Evolutionary conservation across 192 early-diverging fungal species (phyloP).

Genomic region (Rhizoclosmatium sp.): DNA sequence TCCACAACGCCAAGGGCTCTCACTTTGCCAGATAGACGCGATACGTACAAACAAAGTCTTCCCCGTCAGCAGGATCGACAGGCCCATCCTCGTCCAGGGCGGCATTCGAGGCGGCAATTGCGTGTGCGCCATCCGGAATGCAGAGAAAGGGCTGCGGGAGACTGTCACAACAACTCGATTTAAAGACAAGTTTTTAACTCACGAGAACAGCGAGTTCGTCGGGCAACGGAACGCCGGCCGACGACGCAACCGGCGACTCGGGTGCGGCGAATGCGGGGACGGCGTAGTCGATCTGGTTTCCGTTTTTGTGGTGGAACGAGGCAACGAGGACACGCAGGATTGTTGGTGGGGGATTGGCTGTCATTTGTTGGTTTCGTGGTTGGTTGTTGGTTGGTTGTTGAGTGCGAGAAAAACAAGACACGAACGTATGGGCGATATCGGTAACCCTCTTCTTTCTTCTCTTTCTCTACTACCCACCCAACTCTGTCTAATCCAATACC

Average conservation of each 20-base stretch:
- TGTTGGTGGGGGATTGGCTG: not conserved
- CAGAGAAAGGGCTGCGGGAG: conserved; percentile 25
- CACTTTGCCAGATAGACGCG: not conserved
- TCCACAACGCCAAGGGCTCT: not conserved
- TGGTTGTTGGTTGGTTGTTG: too few species aligned
- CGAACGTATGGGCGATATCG: conserved; percentile 1
- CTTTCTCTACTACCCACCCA: too few species aligned
- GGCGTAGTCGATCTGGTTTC: conserved; percentile 38
- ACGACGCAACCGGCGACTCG: not conserved
- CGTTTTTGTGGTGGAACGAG: conserved; percentile 33
- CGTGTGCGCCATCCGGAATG: conserved; percentile 32
- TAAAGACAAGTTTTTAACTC: too few species aligned
- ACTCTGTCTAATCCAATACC: too few species aligned
- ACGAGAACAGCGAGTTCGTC: conserved; percentile 19
- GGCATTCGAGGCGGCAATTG: not conserved
- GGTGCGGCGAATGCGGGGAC: not conserved
- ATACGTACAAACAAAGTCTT: not conserved
- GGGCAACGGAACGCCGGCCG: conserved; percentile 18
- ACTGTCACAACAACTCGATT: not conserved
- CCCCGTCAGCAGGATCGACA: not conserved
- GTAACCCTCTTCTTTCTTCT: not conserved
- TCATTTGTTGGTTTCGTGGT: too few species aligned
- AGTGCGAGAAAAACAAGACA: too few species aligned
- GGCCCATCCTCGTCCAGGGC: not conserved
- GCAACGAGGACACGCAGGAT: conserved; percentile 30